Evolutionary conservation across 2,329 filamentous ascomycete species (phyloP).

Genomic region (Paecilomyces niveus): DNA sequence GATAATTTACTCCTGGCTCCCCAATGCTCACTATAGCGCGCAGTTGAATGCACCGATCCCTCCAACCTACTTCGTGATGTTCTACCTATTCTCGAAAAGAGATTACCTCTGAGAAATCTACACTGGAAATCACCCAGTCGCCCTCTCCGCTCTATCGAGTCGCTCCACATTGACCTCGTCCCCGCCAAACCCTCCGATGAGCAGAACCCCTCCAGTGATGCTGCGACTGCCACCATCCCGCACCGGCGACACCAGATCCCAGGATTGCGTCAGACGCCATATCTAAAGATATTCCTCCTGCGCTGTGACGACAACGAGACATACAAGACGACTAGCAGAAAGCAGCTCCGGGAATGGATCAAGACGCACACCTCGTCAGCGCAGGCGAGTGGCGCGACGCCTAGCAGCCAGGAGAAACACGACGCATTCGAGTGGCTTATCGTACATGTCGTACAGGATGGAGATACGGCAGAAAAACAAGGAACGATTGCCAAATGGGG

Average conservation of each 20-base stretch:
- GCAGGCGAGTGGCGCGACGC: constrained; percentile 30
- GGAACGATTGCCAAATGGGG: constrained; percentile 66
- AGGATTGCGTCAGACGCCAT: constrained; percentile 83
- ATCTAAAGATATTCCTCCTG: constrained; percentile 82
- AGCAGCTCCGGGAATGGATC: constrained; percentile 84
- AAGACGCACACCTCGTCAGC: constrained; percentile 63
- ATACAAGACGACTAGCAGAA: constrained; percentile 74
- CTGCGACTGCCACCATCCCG: constrained; percentile 26
- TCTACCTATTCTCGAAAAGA: constrained; percentile 66
- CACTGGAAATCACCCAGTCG: constrained; percentile 95
- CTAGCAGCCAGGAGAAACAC: constrained; percentile 76
- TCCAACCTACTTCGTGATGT: constrained; percentile 79
- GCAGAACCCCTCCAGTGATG: constrained; percentile 29
- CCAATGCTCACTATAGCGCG: constrained; percentile 14
- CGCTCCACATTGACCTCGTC: constrained; percentile 83
- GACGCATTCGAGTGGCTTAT: constrained; percentile 96
- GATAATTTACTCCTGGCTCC: constrained; percentile 3
- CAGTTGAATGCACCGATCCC: constrained; percentile 95
- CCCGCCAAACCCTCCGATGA: constrained; percentile 46
- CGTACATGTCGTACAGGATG: constrained; percentile 85
- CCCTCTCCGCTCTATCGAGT: constrained; percentile 86
- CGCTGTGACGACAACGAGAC: constrained; percentile 93
- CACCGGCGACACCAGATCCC: constrained; percentile 86
- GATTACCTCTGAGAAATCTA: constrained; percentile 80
- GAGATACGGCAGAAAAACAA: constrained; percentile 58